Percentiles rank a stretch among this genome's conserved stretches.
These are phyloP conservation scores for Calocera viscosa DNA, from an alignment of 768 basidiomycete species.

Conservation along the genomic window DNA sequence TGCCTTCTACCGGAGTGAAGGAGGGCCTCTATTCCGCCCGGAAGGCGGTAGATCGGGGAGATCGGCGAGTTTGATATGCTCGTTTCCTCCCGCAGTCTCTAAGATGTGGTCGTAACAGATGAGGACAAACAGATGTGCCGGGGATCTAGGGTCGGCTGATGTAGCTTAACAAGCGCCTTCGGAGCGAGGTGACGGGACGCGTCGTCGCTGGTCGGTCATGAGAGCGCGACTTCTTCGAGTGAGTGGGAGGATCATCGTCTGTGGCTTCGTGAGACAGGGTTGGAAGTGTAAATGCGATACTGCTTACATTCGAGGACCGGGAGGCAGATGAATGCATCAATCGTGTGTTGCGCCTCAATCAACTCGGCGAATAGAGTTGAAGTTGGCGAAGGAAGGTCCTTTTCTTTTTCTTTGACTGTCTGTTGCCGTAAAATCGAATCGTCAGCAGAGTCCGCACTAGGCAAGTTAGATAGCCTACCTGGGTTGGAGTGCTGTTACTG, in stretches of 20 bases:
- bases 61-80: too few relatives aligned
- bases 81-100: too few relatives aligned
- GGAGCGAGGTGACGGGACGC: too few relatives aligned
- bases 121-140: too few relatives aligned
- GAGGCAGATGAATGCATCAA: background rate
- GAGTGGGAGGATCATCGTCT: background rate
- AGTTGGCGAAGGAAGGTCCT: background rate
- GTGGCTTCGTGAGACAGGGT: background rate
- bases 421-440: background rate
- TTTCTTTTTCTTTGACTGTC: background rate
- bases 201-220: too few relatives aligned
- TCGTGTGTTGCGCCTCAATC: background rate
- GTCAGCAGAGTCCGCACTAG: background rate
- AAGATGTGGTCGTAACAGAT: too few relatives aligned
- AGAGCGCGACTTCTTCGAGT: too few relatives aligned
- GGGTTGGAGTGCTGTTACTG: background rate
- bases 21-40: too few relatives aligned
- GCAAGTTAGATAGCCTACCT: background rate
- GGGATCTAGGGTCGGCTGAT: too few relatives aligned
- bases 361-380: background rate
- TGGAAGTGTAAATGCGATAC: background rate
- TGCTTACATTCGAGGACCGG: background rate
- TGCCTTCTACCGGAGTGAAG: too few relatives aligned
- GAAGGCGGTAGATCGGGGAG: too few relatives aligned
- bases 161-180: too few relatives aligned